Percentiles rank a stretch among this genome's conserved stretches.
These are phyloP conservation scores for Nakazawaea laoshanensis DNA, from an alignment of 805 yeast species.

Conservation along the genomic window DNA sequence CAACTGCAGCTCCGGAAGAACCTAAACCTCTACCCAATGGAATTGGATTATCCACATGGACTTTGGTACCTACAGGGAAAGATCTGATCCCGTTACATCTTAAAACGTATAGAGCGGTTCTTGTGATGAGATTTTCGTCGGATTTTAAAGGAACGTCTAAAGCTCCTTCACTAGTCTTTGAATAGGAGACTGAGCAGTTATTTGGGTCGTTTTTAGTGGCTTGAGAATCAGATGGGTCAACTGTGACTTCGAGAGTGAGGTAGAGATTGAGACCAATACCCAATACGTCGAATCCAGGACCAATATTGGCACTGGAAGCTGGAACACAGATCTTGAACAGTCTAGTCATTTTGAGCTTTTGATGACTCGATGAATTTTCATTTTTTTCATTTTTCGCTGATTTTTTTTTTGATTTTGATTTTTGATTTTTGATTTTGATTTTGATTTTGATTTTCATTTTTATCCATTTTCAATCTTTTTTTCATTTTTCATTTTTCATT, in stretches of 20 bases:
- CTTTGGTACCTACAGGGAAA: constrained; percentile 78
- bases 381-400: background rate
- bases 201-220: constrained; percentile 50
- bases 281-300: constrained; percentile 96
- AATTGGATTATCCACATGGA: constrained; percentile 82
- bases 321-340: constrained; percentile 70
- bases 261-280: constrained; percentile 82
- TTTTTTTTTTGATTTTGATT: too few species aligned
- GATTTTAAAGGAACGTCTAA: constrained; percentile 70
- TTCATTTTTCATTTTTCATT: too few species aligned
- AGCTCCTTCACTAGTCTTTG: constrained; percentile 68
- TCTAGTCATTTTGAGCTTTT: constrained; percentile 18
- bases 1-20: constrained; percentile 97
- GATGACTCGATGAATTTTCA: background rate
- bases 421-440: too few species aligned
- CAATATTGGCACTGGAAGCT: constrained; percentile 96
- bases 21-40: constrained; percentile 97
- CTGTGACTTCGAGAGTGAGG: constrained; percentile 58
- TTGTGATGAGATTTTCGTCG: constrained; percentile 78
- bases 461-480: too few species aligned
- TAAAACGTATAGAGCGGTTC: constrained; percentile 86
- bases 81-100: constrained; percentile 69
- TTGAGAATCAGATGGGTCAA: constrained; percentile 40
- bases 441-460: too few species aligned
- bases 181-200: constrained; percentile 64